These are phyloP conservation scores for Neonectria punicea DNA, from an alignment of 2,329 filamentous ascomycete genomes.

Conservation along the genomic window DNA sequence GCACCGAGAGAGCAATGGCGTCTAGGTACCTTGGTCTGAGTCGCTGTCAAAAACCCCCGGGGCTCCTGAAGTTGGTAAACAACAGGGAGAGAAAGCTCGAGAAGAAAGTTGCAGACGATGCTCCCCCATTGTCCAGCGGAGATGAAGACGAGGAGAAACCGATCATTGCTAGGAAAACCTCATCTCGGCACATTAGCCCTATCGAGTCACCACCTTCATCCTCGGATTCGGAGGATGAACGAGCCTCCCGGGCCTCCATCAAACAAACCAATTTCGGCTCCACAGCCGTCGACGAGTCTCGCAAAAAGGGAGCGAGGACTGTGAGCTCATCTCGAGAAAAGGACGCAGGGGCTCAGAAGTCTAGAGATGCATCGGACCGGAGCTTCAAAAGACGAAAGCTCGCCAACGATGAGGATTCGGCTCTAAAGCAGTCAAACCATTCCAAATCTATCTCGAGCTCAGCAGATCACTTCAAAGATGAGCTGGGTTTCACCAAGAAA, in stretches of 20 bases:
- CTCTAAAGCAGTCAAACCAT: slow-evolving; percentile 1
- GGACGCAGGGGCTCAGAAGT: neutral
- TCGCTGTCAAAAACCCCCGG: slow-evolving; percentile 11
- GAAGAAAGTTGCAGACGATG: slow-evolving; percentile 30
- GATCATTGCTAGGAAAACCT: neutral
- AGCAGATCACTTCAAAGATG: slow-evolving; percentile 36
- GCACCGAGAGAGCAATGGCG: slow-evolving; percentile 5
- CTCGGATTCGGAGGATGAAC: slow-evolving; percentile 43
- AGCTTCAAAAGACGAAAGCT: slow-evolving; percentile 33
- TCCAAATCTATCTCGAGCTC: slow-evolving; percentile 26
- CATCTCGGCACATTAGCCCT: neutral
- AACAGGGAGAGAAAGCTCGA: slow-evolving; percentile 22
- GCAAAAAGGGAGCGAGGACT: slow-evolving; percentile 14
- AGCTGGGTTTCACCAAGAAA: slow-evolving; percentile 39
- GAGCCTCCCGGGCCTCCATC: slow-evolving; percentile 45
- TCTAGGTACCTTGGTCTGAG: slow-evolving; percentile 34
- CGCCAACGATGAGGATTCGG: neutral
- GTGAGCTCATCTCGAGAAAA: slow-evolving; percentile 11
- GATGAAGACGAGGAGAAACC: slow-evolving; percentile 24
- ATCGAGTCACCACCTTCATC: slow-evolving; percentile 4
- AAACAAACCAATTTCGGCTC: slow-evolving; percentile 46
- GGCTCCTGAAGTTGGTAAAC: slow-evolving; percentile 30
- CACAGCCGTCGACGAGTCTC: slow-evolving; percentile 6
- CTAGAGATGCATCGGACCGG: slow-evolving; percentile 13
- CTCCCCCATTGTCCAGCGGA: slow-evolving; percentile 45